Evolutionary conservation across 371 early-diverging fungal species (phyloP).

Genomic region (Mortierella sp.): DNA sequence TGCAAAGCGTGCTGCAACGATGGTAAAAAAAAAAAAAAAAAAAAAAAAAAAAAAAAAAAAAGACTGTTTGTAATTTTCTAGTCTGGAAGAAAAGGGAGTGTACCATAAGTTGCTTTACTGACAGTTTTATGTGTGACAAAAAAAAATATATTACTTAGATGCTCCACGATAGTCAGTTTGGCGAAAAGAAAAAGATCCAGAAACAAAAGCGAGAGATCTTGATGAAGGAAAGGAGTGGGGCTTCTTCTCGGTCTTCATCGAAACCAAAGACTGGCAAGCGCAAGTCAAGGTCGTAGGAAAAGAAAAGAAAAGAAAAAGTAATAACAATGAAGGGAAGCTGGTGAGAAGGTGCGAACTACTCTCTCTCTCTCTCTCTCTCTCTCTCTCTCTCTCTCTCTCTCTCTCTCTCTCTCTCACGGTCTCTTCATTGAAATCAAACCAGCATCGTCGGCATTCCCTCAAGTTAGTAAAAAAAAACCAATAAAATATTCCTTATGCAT

Average conservation of each 20-base stretch:
- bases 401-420: too few species aligned
- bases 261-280: constrained; percentile 27
- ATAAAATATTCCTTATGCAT: too few species aligned
- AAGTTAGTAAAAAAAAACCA: too few species aligned
- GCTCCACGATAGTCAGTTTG: constrained; percentile 78
- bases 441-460: too few species aligned
- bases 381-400: too few species aligned
- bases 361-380: too few species aligned
- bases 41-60: too few species aligned
- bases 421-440: too few species aligned
- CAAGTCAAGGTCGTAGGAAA: constrained; percentile 13
- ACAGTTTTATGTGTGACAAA: background rate
- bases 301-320: background rate
- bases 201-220: constrained; percentile 62
- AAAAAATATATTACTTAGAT: too few species aligned
- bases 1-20: constrained; percentile 90
- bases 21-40: constrained; percentile 61
- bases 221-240: constrained; percentile 26
- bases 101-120: constrained; percentile 10
- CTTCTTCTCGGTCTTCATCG: background rate
- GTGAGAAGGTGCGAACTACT: too few species aligned
- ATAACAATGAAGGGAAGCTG: background rate
- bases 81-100: constrained; percentile 25
- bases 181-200: constrained; percentile 70
- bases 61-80: too few species aligned